A percentile compares a stretch with the other conserved stretches of the same genome.
These are phyloP conservation scores for Leishmania amazonensis DNA, from an alignment of 208 protist genomes.

Conservation along the genomic window DNA sequence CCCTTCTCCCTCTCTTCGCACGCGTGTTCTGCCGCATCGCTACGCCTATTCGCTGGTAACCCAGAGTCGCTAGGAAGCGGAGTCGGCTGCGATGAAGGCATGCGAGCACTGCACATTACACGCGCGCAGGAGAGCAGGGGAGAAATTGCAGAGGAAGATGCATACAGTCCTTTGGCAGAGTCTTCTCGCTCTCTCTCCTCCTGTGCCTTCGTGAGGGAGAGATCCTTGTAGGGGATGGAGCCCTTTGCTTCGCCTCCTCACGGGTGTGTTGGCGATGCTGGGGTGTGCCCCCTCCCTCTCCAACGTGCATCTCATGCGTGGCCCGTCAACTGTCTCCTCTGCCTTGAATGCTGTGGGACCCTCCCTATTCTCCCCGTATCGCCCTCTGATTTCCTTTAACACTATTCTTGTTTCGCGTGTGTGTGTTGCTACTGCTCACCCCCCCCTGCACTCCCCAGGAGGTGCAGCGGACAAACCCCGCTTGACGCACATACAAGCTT, in stretches of 20 bases:
- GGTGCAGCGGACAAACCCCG: not conserved
- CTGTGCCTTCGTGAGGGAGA: not conserved
- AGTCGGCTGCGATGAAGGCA: not conserved
- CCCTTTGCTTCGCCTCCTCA: not conserved
- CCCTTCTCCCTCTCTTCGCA: not conserved
- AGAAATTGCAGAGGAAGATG: not conserved
- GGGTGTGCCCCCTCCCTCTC: not conserved
- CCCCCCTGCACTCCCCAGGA: not conserved
- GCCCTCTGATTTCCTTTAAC: conserved; percentile 3
- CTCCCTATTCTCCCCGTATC: not conserved
- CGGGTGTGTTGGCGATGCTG: not conserved
- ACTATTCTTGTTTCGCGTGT: not conserved
- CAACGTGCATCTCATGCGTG: not conserved
- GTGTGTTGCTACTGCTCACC: not conserved
- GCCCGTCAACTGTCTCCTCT: not conserved
- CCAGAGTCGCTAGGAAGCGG: not conserved
- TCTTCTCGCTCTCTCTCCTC: conserved; percentile 9
- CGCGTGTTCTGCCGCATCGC: not conserved
- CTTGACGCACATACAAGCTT: not conserved
- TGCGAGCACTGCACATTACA: not conserved
- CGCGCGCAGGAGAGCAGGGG: not conserved
- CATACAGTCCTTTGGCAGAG: not conserved
- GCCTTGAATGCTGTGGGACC: not conserved
- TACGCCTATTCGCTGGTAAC: not conserved
- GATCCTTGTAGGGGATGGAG: not conserved